Percentiles rank a stretch among this genome's conserved stretches.
These are phyloP conservation scores for Aureobasidium zeae DNA, from an alignment of 2,329 filamentous ascomycete species.

Conservation along the genomic window DNA sequence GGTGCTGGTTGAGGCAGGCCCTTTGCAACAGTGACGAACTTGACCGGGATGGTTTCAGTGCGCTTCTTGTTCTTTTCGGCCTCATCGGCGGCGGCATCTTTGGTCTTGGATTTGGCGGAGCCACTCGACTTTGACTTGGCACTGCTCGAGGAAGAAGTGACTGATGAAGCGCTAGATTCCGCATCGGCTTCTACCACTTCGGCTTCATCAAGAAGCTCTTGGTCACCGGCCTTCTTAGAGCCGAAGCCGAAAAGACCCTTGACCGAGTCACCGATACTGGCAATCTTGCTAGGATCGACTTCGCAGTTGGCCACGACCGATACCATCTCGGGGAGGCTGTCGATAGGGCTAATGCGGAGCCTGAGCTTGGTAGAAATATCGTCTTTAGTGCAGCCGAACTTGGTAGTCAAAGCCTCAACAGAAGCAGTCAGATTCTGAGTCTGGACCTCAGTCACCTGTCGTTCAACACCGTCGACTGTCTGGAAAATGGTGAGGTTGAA, in stretches of 20 bases:
- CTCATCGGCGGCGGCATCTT: slow-evolving; percentile 26
- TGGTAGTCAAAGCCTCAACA: slow-evolving; percentile 66
- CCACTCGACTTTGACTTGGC: slow-evolving; percentile 35
- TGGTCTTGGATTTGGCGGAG: too few species aligned
- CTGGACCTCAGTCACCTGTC: slow-evolving; percentile 55
- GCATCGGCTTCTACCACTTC: slow-evolving; percentile 37
- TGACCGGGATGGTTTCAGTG: slow-evolving; percentile 44
- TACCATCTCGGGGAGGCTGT: slow-evolving; percentile 68
- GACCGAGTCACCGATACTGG: slow-evolving; percentile 80
- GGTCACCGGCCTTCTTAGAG: slow-evolving; percentile 78
- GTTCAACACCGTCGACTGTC: slow-evolving; percentile 50
- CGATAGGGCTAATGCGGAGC: slow-evolving; percentile 59
- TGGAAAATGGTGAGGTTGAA: slow-evolving; percentile 76
- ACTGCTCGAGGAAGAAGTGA: slow-evolving; percentile 39
- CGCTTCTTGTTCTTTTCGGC: slow-evolving; percentile 36
- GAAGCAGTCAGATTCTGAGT: slow-evolving; percentile 82
- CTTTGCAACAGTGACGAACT: slow-evolving; percentile 36
- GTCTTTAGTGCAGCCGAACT: slow-evolving; percentile 64
- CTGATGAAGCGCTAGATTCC: slow-evolving; percentile 26
- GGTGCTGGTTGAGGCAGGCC: slow-evolving; percentile 49
- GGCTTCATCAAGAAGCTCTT: slow-evolving; percentile 55
- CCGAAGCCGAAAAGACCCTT: slow-evolving; percentile 94
- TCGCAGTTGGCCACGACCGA: slow-evolving; percentile 79
- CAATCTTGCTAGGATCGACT: slow-evolving; percentile 64
- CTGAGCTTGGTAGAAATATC: slow-evolving; percentile 75